Conservation (phyloP, 73 alveolate genomes). For the Paramecium primaurelia region DNA sequence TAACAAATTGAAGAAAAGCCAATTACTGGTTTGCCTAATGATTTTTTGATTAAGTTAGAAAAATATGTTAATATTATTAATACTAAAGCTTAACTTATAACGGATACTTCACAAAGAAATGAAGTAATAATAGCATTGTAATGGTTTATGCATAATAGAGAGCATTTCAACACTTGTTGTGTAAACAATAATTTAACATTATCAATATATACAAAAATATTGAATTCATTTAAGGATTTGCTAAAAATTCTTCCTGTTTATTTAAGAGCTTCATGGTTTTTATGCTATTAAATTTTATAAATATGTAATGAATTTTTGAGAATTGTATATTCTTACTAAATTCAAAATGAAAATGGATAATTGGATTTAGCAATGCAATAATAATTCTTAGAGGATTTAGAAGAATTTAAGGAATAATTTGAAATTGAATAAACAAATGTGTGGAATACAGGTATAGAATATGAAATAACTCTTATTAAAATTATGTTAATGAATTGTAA, state of each 20-base stretch:
- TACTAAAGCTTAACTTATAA: neutral
- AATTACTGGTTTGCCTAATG: neutral
- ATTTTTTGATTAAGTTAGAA: neutral
- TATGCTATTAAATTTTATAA: neutral
- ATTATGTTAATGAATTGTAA: neutral
- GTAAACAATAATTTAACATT: neutral
- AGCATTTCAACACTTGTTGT: neutral
- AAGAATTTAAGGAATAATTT: neutral
- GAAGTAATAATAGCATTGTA: neutral
- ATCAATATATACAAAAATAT: neutral
- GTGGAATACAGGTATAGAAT: neutral
- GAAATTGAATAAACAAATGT: neutral
- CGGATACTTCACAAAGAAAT: neutral
- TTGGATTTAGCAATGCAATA: neutral
- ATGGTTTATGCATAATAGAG: neutral
- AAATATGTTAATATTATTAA: neutral
- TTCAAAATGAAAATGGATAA: neutral
- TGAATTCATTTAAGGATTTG: neutral
- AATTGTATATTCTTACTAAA: neutral
- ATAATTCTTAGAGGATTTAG: neutral
- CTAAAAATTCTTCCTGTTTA: neutral
- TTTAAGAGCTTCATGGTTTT: neutral
- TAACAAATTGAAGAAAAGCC: neutral
- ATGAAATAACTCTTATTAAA: neutral
- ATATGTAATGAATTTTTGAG: neutral